Conservation (phyloP, 768 basidiomycete species). For the Multifurca ochricompacta region DNA sequence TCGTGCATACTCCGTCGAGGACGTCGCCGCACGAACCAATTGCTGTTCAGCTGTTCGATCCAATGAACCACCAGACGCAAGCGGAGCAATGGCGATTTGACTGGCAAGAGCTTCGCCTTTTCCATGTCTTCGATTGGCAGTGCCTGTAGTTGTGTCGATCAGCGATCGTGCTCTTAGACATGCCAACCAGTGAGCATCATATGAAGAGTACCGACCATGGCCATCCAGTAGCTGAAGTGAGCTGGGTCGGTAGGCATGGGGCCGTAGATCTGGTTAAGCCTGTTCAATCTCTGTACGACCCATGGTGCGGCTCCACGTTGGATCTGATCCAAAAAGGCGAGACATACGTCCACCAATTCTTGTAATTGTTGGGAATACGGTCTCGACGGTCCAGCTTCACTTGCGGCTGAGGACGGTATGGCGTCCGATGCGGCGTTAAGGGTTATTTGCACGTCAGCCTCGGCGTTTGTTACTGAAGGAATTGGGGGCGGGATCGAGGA, state of each 20-base stretch:
- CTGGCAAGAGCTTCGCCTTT: constrained; percentile 79
- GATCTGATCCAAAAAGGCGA: constrained; percentile 53
- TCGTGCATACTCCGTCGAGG: neutral
- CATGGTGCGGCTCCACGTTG: constrained; percentile 77
- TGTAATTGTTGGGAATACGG: constrained; percentile 17
- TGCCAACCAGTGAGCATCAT: neutral
- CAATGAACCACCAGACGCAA: constrained; percentile 85
- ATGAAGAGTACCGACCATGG: constrained; percentile 40
- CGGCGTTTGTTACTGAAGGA: neutral
- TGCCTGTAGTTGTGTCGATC: constrained; percentile 30
- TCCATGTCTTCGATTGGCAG: constrained; percentile 89
- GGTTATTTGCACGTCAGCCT: neutral
- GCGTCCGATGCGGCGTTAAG: neutral
- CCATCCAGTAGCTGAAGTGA: constrained; percentile 85
- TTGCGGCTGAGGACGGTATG: neutral
- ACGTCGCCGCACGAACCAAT: constrained; percentile 37
- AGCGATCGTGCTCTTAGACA: neutral
- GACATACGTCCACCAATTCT: constrained; percentile 46
- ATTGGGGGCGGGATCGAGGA: constrained; percentile 7
- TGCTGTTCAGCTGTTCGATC: constrained; percentile 72
- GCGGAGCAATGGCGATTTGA: constrained; percentile 69
- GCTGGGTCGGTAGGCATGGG: constrained; percentile 64
- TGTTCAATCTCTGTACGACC: constrained; percentile 82
- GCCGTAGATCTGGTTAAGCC: constrained; percentile 72
- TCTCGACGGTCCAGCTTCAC: neutral